Conservation (phyloP, 495 filamentous ascomycete genomes). For the Hypoxylon fuscum region DNA sequence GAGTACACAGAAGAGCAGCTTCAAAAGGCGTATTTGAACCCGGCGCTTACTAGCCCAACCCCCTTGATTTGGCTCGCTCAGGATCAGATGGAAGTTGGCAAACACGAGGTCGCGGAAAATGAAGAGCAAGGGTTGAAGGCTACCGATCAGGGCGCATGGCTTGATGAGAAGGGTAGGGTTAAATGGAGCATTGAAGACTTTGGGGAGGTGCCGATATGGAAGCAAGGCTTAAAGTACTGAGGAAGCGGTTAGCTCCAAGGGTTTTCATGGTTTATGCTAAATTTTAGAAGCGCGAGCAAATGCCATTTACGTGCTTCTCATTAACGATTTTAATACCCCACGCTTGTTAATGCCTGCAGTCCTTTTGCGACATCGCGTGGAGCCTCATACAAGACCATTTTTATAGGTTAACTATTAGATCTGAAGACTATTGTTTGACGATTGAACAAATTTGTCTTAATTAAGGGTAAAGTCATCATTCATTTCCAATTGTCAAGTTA, state of each 20-base stretch:
- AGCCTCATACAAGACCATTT: no score
- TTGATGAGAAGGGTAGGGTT: slow-evolving; percentile 67
- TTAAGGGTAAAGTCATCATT: no score
- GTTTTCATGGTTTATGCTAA: background rate
- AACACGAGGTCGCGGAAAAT: slow-evolving; percentile 62
- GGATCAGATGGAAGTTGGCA: slow-evolving; percentile 70
- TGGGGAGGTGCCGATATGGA: slow-evolving; percentile 72
- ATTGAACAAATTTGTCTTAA: no score
- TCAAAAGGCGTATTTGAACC: slow-evolving; percentile 70
- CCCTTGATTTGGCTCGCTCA: slow-evolving; percentile 76
- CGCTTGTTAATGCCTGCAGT: no score
- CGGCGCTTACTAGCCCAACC: slow-evolving; percentile 66
- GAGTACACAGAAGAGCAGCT: slow-evolving; percentile 65
- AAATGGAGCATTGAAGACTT: slow-evolving; percentile 58
- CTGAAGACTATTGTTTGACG: no score
- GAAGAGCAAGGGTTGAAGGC: slow-evolving; percentile 43
- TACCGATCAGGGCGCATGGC: slow-evolving; percentile 71
- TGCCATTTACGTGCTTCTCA: background rate
- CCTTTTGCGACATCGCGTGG: no score
- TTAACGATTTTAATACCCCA: background rate
- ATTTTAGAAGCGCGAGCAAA: background rate
- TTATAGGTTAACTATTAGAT: no score
- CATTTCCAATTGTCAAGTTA: no score
- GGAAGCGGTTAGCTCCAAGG: background rate
- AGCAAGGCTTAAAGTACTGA: slow-evolving; percentile 59